Conservation (phyloP, 176 grass and related monocot genomes). For the Avena atlantica region DNA sequence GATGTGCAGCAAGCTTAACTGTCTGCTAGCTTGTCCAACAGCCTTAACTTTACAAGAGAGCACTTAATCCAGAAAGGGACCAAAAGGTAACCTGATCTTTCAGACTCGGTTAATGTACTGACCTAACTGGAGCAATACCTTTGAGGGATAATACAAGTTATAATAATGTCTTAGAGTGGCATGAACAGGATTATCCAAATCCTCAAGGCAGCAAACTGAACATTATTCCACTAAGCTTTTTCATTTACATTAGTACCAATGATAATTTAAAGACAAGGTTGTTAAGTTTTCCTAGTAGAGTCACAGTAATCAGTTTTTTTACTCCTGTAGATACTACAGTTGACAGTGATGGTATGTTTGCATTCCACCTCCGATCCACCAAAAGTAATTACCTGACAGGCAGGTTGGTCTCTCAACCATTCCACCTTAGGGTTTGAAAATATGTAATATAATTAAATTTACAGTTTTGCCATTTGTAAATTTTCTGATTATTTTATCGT, state of each 20-base stretch:
- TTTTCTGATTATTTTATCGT: neutral
- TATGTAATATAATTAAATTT: constrained; percentile 5
- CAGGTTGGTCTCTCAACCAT: neutral
- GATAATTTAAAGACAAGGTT: neutral
- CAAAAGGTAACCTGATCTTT: constrained; percentile 2
- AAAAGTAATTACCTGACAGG: neutral
- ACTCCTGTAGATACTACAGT: neutral
- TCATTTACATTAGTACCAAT: neutral
- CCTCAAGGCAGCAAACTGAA: constrained; percentile 5
- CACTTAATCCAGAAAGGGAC: neutral
- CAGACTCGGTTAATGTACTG: neutral
- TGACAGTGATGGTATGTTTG: neutral
- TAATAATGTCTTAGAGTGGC: neutral
- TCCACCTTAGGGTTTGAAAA: neutral
- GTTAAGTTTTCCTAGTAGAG: neutral
- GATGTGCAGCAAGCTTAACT: neutral
- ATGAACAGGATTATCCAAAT: constrained; percentile 13
- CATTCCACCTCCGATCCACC: neutral
- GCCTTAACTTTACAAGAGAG: neutral
- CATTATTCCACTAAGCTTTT: neutral
- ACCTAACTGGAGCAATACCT: neutral
- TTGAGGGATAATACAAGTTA: neutral
- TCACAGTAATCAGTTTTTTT: neutral
- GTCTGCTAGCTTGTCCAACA: neutral
- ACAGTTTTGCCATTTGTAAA: neutral